A percentile compares a stretch with the other conserved stretches of the same genome.
phyloP scores from a whole-genome alignment of 768 basidiomycete species.

The Kwoniella dejecticola region DNA sequence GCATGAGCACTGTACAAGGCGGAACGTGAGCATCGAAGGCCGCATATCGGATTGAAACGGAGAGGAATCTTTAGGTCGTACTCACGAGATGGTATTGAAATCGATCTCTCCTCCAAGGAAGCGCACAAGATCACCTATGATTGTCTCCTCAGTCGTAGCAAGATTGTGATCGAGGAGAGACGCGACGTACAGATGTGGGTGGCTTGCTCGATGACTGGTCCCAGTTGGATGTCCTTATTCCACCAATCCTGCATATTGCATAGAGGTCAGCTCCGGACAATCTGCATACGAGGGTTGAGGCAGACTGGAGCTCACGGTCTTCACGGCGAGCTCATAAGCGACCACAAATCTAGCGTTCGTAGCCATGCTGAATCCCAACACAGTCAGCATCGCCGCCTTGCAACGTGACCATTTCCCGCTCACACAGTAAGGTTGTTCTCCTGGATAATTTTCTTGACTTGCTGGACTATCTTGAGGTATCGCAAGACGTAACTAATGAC shows the following conservation, averaged over 20 bases:
- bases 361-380: slow-evolving; percentile 34
- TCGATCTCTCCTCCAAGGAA: slow-evolving; percentile 96
- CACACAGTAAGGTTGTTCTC: slow-evolving; percentile 84
- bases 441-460: slow-evolving; percentile 91
- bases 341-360: slow-evolving; percentile 37
- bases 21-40: neutral
- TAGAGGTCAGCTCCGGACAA: slow-evolving; percentile 9
- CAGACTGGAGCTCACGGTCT: slow-evolving; percentile 28
- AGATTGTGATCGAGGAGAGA: neutral
- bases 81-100: slow-evolving; percentile 62
- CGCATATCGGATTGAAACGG: neutral
- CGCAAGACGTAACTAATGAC: slow-evolving; percentile 71
- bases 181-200: slow-evolving; percentile 81
- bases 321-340: slow-evolving; percentile 44
- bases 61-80: too few relatives aligned
- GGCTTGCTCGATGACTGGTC: slow-evolving; percentile 57
- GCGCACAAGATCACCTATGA: slow-evolving; percentile 68
- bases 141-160: neutral
- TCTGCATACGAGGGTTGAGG: neutral
- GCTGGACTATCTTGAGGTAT: slow-evolving; percentile 86
- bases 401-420: too few relatives aligned
- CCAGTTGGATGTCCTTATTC: slow-evolving; percentile 50
- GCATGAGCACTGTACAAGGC: slow-evolving; percentile 64
- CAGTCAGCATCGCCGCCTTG: neutral
- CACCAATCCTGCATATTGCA: slow-evolving; percentile 48